phyloP scores from a whole-genome alignment of 345 rosid species.

The Arabidopsis arenosa region DNA sequence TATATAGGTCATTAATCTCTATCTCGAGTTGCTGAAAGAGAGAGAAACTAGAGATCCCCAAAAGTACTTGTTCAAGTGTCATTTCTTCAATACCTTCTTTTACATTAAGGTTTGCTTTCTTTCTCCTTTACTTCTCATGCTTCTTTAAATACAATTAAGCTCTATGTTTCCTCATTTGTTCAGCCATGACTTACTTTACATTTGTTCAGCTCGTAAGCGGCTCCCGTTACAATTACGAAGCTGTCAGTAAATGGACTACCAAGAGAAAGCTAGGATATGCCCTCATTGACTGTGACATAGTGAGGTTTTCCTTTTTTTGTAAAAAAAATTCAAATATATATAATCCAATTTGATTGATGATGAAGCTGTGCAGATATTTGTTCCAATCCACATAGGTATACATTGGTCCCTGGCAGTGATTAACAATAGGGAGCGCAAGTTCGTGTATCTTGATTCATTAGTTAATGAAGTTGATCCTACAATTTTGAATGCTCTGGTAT shows the following conservation, averaged over 20 bases:
- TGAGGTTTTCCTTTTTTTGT: constrained; percentile 33
- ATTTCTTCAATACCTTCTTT: constrained; percentile 87
- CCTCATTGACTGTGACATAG: constrained; percentile 79
- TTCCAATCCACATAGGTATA: constrained; percentile 73
- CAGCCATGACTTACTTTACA: neutral
- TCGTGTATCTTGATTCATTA: constrained; percentile 93
- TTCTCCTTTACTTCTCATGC: constrained; percentile 1
- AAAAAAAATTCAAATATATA: too few species aligned
- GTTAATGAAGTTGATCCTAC: constrained; percentile 51
- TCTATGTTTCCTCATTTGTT: constrained; percentile 9
- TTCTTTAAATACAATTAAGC: neutral
- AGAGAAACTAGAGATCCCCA: constrained; percentile 81
- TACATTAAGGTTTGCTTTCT: constrained; percentile 72
- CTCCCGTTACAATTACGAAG: constrained; percentile 59
- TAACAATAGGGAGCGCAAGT: constrained; percentile 72
- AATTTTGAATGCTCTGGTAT: constrained; percentile 65
- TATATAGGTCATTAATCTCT: constrained; percentile 80
- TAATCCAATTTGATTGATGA: neutral
- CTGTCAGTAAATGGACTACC: constrained; percentile 91
- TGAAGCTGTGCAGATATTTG: constrained; percentile 71
- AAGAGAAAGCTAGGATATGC: constrained; percentile 75
- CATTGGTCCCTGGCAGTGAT: constrained; percentile 97
- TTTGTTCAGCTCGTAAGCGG: constrained; percentile 57
- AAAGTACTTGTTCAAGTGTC: constrained; percentile 79
- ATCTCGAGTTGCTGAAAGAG: constrained; percentile 87